A percentile compares a stretch with the other conserved stretches of the same genome.
Evolutionary conservation across 768 basidiomycete genomes (phyloP).

Genomic region (Calocybe gangraenosa): DNA sequence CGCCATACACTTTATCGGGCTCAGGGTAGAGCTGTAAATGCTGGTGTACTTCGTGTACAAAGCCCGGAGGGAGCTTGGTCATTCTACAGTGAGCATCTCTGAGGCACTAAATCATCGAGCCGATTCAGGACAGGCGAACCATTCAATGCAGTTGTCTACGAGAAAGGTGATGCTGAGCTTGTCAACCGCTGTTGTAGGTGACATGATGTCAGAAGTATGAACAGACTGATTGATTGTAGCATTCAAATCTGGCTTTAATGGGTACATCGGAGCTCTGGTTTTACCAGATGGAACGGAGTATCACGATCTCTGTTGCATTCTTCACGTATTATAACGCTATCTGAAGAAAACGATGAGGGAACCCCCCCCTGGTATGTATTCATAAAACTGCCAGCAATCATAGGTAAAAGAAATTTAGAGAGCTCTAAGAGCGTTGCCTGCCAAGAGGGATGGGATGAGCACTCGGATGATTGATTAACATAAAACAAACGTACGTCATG

Average conservation of each 20-base stretch:
- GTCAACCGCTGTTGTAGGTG: slow-evolving; percentile 26
- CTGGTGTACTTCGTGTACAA: slow-evolving; percentile 64
- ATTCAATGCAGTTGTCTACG: slow-evolving; percentile 79
- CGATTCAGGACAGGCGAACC: slow-evolving; percentile 34
- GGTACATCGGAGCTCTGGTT: too few relatives aligned
- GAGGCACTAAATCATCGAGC: not conserved
- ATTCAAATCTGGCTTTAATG: too few relatives aligned
- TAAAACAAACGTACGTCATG: slow-evolving; percentile 32
- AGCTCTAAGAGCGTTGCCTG: slow-evolving; percentile 17
- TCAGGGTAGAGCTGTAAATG: slow-evolving; percentile 53
- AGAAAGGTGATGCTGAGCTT: slow-evolving; percentile 55
- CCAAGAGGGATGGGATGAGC: not conserved
- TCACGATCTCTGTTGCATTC: too few relatives aligned
- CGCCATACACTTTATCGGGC: slow-evolving; percentile 37
- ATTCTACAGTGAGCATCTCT: slow-evolving; percentile 44
- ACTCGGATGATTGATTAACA: not conserved
- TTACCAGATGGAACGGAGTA: too few relatives aligned
- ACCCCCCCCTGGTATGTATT: slow-evolving; percentile 3
- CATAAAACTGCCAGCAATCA: slow-evolving; percentile 11
- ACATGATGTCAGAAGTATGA: slow-evolving; percentile 5
- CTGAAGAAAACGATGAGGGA: not conserved
- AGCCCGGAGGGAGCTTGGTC: slow-evolving; percentile 74
- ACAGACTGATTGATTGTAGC: not conserved
- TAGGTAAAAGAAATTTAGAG: slow-evolving; percentile 8
- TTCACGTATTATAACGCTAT: not conserved